A percentile compares a stretch with the other conserved stretches of the same genome.
Conservation (phyloP, 208 protist species). For the Acanthamoeba healyi region DNA sequence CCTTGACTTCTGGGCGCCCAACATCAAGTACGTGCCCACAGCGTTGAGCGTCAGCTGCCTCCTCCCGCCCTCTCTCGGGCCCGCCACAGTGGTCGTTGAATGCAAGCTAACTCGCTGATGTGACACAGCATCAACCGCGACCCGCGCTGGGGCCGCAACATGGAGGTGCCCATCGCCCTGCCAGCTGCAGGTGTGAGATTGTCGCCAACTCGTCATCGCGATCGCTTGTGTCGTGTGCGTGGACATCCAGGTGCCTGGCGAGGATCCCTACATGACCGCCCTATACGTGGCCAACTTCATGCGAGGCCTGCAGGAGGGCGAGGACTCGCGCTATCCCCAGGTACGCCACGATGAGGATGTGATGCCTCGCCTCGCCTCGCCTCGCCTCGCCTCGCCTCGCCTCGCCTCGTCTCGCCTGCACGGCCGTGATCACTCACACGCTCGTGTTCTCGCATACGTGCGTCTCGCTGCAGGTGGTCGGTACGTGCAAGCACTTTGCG, state of each 20-base stretch:
- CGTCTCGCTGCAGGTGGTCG: slow-evolving; percentile 29
- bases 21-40: neutral
- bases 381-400: too few relatives aligned
- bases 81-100: neutral
- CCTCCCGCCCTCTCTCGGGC: neutral
- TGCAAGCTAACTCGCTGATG: too few relatives aligned
- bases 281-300: slow-evolving; percentile 2
- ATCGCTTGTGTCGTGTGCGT: neutral
- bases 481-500: slow-evolving; percentile 50
- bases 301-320: neutral
- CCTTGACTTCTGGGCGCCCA: slow-evolving; percentile 45
- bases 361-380: too few relatives aligned
- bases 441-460: neutral
- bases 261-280: slow-evolving; percentile 21
- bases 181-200: too few relatives aligned
- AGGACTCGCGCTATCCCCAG: slow-evolving; percentile 14
- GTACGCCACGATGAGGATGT: neutral
- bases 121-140: slow-evolving; percentile 27
- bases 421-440: too few relatives aligned
- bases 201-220: neutral
- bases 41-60: neutral
- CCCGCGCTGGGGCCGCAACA: slow-evolving; percentile 32
- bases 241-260: neutral
- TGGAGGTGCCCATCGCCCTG: neutral
- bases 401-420: too few relatives aligned